phyloP scores from a whole-genome alignment of 306 rosid species.

The Quercus alba region DNA sequence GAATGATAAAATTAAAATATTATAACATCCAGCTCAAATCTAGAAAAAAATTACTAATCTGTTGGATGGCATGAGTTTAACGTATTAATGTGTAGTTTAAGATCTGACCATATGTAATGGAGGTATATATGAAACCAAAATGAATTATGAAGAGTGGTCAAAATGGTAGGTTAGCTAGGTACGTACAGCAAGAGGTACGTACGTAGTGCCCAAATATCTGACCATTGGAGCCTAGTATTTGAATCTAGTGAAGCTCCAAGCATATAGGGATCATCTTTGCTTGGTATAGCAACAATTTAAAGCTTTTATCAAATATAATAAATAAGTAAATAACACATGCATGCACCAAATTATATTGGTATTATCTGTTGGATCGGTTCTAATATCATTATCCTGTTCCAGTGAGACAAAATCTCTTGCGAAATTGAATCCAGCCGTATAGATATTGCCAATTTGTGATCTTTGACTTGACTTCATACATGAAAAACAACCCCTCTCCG shows the following conservation, averaged over 20 bases:
- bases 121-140: too few relatives aligned
- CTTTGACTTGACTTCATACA: too few relatives aligned
- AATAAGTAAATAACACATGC: not conserved
- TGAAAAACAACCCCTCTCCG: too few relatives aligned
- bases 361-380: not conserved
- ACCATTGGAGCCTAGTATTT: not conserved
- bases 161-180: too few relatives aligned
- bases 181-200: too few relatives aligned
- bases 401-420: not conserved
- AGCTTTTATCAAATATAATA: not conserved
- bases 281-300: too few relatives aligned
- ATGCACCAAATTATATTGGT: not conserved
- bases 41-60: not conserved
- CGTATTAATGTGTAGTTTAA: not conserved
- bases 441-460: too few relatives aligned
- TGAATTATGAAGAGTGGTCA: too few relatives aligned
- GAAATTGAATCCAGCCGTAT: too few relatives aligned
- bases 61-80: not conserved
- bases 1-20: not conserved
- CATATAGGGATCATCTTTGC: not conserved
- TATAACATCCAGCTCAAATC: not conserved
- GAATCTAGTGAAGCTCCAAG: not conserved
- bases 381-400: not conserved
- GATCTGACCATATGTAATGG: not conserved
- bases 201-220: not conserved